Percentiles rank a stretch among this genome's conserved stretches.
Evolutionary conservation across 306 rosid species (phyloP).

Genomic region (Lagenaria siceraria): DNA sequence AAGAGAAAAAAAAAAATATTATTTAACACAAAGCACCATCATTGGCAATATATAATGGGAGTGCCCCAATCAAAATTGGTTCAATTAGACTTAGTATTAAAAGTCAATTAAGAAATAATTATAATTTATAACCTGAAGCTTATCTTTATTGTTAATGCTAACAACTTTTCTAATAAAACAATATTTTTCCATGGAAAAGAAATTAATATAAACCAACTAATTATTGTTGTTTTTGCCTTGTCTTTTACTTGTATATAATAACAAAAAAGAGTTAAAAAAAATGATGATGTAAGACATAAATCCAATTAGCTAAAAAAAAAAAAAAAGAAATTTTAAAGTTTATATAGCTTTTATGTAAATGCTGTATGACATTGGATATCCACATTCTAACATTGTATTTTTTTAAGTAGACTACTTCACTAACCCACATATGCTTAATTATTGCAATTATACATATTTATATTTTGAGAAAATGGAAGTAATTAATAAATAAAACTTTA

Average conservation of each 20-base stretch:
- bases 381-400: neutral
- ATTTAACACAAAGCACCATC: neutral
- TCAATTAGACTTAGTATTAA: neutral
- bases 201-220: neutral
- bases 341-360: neutral
- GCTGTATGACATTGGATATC: conserved; percentile 7
- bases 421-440: neutral
- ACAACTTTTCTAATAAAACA: neutral
- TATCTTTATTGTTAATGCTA: conserved; percentile 5
- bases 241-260: neutral
- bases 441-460: neutral
- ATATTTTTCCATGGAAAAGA: neutral
- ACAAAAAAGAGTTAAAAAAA: neutral
- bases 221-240: conserved; percentile 6
- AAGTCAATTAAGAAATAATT: conserved; percentile 5
- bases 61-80: conserved; percentile 5
- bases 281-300: neutral
- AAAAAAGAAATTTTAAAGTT: neutral
- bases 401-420: neutral
- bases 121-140: neutral
- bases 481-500: neutral
- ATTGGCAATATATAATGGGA: neutral
- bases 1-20: neutral
- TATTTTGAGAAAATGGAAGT: neutral
- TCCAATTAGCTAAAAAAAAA: conserved; percentile 6